Evolutionary conservation across 2,329 filamentous ascomycete genomes (phyloP), one percentile per base, ranked within the genome.

Genomic region (Fusarium hainanense): DNA sequence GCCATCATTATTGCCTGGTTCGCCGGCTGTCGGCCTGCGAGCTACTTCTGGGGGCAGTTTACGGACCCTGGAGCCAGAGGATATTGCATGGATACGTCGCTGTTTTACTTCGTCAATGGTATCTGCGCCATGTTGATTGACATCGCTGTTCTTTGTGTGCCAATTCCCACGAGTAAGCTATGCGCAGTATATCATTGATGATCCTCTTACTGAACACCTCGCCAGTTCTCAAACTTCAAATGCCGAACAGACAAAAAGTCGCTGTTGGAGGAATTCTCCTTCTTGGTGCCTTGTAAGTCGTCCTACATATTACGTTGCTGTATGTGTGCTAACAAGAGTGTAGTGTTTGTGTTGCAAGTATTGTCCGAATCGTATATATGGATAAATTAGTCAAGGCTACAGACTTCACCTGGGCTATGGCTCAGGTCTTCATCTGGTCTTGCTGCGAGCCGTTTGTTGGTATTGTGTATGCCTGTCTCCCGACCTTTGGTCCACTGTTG

Each of bases 21-120:
- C 16, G 20, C 49, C 4, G 56, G 56, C 13, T 59, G 56, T 27
- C 56, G 56, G 6, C 56, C 49, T 16, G 56, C 49, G 4, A 54
- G 47, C 40, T 59, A 27, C 42, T 59, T 59, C 30, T 59, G 56
- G 56, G 56, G 54, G 28, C 56, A 59, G 14, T 59, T 59, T 18
- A 54, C 56, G 11, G 28, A 46, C 8, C 56, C 56, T 2, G 20
- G 23, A 12, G 41, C 56, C 4, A 6, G 16, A 3, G 56, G 54
- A 16, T 14, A 20, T 16, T 57, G 46, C 27, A 57, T 57, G 27
- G 50, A 57, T 2, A 57, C 54, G 4, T 51, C 54, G 2, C 25
- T 51, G 12, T 57, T 57, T 8, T 57, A 57, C 16, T 51, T 57
- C n/a, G 46, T 51, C 6, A 51, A 57, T 25, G 54, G 54, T 4